Base-by-base conservation (phyloP, 495 filamentous ascomycete genomes). In the Bacidia rubella region DNA sequence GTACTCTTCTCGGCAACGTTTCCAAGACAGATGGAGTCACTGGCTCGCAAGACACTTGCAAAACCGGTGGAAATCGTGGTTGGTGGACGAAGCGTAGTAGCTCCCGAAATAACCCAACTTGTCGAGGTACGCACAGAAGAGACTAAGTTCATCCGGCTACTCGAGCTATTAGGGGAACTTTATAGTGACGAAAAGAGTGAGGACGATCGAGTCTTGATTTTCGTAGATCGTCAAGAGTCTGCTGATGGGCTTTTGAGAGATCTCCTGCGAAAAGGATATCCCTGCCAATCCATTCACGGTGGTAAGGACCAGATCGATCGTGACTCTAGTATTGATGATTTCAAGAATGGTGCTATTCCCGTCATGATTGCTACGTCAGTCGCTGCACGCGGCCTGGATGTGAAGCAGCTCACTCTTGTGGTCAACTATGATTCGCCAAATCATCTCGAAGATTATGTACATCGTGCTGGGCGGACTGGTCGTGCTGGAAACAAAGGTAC, bases 351-450 rank as follows among this genome's bases (percentile, higher is more conserved):
- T 27, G 79, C 88, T 42, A 78, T 92, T 49, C 90, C 90, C 0
- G 80, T 99, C 50, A 68, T 99, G 63, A 82, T 95, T 62, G 93
- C 93, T 20, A 99, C 93, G 0, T 96, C 90, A 2, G 89, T 99
- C 54, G 93, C 93, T 3, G 93, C 93, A 39, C 83, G 93, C 60
- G 93, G 93, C 15, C 68, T 99, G 23, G 93, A 99, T 63, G 90
- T 99, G 38, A 95, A 96, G 66, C 88, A 97, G 65, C 71, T 99
- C 23, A 95, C 94, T 65, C 72, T 97, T 17, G 93, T 99, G 20
- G 81, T 99, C 62, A 99, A 99, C 59, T 99, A 89, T 62, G 93
- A 99, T 65, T 84, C 85, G 2, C 93, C 93, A 2, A 95, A 94
- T 63, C 93, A 99, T 68, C 70, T 94, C 27, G 93, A 99, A 68